These are phyloP conservation scores for Penicillium manginii DNA, from an alignment of 495 filamentous ascomycete species.

Conservation along the genomic window DNA sequence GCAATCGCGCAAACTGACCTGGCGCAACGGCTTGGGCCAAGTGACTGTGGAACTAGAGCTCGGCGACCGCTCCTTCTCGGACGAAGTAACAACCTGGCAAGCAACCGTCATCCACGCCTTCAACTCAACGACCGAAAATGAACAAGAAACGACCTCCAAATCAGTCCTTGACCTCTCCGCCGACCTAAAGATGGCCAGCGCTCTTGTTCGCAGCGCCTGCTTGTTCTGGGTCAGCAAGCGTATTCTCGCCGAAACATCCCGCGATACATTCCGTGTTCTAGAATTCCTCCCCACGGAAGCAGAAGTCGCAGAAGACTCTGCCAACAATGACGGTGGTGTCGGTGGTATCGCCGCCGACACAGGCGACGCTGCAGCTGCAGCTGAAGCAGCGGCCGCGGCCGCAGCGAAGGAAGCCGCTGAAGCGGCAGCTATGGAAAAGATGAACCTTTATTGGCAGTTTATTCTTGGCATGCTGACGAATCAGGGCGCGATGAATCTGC, in stretches of 20 bases:
- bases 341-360: conserved; percentile 22
- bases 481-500: conserved; percentile 75
- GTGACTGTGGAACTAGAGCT: conserved; percentile 82
- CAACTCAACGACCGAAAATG: conserved; percentile 45
- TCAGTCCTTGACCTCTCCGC: conserved; percentile 65
- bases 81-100: conserved; percentile 83
- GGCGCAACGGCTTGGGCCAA: conserved; percentile 81
- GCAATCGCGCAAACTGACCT: conserved; percentile 80
- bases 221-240: conserved; percentile 83
- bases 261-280: conserved; percentile 63
- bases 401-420: conserved; percentile 50
- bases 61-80: conserved; percentile 72
- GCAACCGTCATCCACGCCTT: conserved; percentile 91
- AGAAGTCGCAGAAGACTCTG: conserved; percentile 29
- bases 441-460: conserved; percentile 85
- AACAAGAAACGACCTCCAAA: conserved; percentile 43
- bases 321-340: conserved; percentile 8
- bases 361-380: conserved; percentile 38
- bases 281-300: conserved; percentile 60
- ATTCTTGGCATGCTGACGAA: conserved; percentile 96
- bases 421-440: conserved; percentile 70
- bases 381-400: conserved; percentile 51
- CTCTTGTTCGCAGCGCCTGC: conserved; percentile 75
- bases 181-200: conserved; percentile 73
- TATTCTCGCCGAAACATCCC: conserved; percentile 65